Evolutionary conservation across 208 protist species (phyloP), one percentile per base, ranked within the genome.

Genomic region (Strigomonas culicis): DNA sequence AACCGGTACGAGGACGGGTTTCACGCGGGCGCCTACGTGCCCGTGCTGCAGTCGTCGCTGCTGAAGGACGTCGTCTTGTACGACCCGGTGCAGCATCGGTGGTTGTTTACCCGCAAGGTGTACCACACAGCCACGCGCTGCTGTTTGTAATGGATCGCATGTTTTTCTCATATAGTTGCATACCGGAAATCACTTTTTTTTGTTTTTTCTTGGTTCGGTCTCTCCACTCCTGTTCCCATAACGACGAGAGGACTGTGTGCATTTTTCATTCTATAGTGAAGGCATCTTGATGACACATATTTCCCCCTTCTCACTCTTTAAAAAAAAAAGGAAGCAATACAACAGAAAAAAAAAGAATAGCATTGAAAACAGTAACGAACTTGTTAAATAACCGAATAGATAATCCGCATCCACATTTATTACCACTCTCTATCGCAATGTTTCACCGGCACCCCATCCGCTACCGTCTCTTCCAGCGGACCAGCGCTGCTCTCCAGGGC

Each of bases 31-130:
- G 63, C 28, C 22, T 70, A 77, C 24, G 63, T 60, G 4, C 61
- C 70, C 13, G 65, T 86, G 8, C 28, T 62, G 13, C 63, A 72
- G 55, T 74, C 75, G 1, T 63, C 80, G 13, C 72, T 71, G 8
- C 68, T 93, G 34, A 56, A 63, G 46, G 87, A 87, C 36, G 84
- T 90, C 53, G 87, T 90, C 0, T 66, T 93, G 11, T 90, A 93
- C 79, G 82, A 93, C 68, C 80, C 86, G 15, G 76, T 88, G 6
- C 68, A 75, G 50, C 82, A 93, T 74, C 71, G 69, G 11, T 93
- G 83, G 81, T 63, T 87, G 61, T 93, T 93, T 52, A 73, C 71
- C n/a, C 76, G 77, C 36, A 86, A 88, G 60, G 71, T 93, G 11
- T 82, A 88, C 39, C 81, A 90, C 52, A 82, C 87, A 10, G 82